phyloP scores from a whole-genome alignment of 352 stramenopile species.

The Phytopythium ostracodes region DNA sequence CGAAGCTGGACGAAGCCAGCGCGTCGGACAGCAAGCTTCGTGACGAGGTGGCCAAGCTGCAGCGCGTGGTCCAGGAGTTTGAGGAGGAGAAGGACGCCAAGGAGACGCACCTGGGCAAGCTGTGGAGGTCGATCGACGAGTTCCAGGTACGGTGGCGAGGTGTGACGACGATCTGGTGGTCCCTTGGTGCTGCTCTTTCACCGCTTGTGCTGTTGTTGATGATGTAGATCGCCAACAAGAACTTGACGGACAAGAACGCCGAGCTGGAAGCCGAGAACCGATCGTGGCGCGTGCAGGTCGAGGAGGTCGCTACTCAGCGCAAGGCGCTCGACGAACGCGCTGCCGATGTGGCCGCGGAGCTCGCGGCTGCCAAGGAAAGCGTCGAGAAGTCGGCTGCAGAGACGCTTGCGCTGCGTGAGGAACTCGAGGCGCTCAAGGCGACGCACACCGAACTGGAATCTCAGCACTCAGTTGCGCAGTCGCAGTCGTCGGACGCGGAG shows the following conservation, averaged over 20 bases:
- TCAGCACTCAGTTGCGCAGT: slow-evolving; percentile 6
- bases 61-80: slow-evolving; percentile 23
- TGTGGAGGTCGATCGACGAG: slow-evolving; percentile 52
- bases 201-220: neutral
- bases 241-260: slow-evolving; percentile 39
- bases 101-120: slow-evolving; percentile 46
- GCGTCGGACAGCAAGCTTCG: slow-evolving; percentile 10
- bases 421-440: slow-evolving; percentile 10
- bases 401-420: slow-evolving; percentile 11
- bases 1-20: slow-evolving; percentile 12
- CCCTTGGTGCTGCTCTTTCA: neutral
- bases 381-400: slow-evolving; percentile 13
- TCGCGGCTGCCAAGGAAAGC: slow-evolving; percentile 20
- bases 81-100: slow-evolving; percentile 34
- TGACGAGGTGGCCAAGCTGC: slow-evolving; percentile 22
- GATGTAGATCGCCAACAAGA: slow-evolving; percentile 31
- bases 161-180: neutral
- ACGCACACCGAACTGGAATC: slow-evolving; percentile 14
- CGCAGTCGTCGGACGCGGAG: slow-evolving; percentile 10
- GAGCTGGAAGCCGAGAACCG: slow-evolving; percentile 39
- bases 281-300: slow-evolving; percentile 30
- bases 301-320: slow-evolving; percentile 32
- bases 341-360: slow-evolving; percentile 20
- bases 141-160: slow-evolving; percentile 18
- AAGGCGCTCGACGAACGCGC: slow-evolving; percentile 27